Evolutionary conservation across 2,329 filamentous ascomycete genomes (phyloP).

Genomic region (Didymosphaeria variabile): DNA sequence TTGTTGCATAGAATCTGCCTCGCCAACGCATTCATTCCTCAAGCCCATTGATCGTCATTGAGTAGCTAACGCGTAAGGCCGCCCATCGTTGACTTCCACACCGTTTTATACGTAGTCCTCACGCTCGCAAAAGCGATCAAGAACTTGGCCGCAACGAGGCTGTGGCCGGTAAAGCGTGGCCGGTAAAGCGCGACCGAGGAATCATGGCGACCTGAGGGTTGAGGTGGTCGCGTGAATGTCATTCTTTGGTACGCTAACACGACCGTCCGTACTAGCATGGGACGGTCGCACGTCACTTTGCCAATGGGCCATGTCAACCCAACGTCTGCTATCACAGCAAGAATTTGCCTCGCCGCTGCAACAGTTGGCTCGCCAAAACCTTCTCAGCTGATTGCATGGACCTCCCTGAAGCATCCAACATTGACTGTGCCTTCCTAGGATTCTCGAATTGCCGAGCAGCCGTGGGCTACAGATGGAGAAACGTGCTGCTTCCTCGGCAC

Average conservation of each 20-base stretch:
- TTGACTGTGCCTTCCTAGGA: background rate
- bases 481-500: background rate
- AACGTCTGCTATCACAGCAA: background rate
- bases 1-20: conserved; percentile 1
- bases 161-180: background rate
- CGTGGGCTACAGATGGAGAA: background rate
- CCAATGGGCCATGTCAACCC: conserved; percentile 1
- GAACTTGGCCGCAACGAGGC: background rate
- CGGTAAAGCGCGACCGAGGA: background rate
- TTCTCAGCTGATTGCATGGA: background rate
- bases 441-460: background rate
- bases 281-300: conserved; percentile 2
- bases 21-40: background rate
- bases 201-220: background rate
- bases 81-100: background rate
- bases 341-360: background rate
- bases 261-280: background rate
- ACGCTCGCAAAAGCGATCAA: background rate
- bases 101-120: too few relatives aligned
- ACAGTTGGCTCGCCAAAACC: background rate
- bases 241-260: conserved; percentile 5
- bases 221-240: background rate
- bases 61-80: conserved; percentile 2
- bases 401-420: background rate
- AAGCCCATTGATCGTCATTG: background rate